A percentile compares a stretch with the other conserved stretches of the same genome.
Conservation (phyloP, 495 filamentous ascomycete species). For the Lichenothelia convexa region DNA sequence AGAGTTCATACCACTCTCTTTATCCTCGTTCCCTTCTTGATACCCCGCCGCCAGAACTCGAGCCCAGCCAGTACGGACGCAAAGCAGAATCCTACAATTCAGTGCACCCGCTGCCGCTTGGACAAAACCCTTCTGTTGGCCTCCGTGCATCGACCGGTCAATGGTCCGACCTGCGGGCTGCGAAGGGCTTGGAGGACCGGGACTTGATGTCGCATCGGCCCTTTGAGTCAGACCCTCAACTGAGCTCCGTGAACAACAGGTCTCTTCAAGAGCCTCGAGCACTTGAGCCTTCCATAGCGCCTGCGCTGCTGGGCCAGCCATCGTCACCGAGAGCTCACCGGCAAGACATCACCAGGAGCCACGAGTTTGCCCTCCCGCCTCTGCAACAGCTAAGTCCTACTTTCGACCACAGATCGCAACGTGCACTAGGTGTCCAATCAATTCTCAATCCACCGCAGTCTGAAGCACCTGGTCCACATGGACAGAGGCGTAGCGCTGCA, state of each 20-base stretch:
- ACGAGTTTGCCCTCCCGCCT: slow-evolving; percentile 7
- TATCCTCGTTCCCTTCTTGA: slow-evolving; percentile 4
- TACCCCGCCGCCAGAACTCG: background rate
- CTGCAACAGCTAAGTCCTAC: slow-evolving; percentile 3
- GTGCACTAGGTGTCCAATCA: slow-evolving; percentile 10
- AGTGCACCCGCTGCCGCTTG: background rate
- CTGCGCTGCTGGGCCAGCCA: background rate
- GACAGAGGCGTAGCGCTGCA: slow-evolving; percentile 9
- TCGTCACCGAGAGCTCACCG: background rate
- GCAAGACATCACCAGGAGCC: background rate
- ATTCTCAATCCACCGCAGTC: slow-evolving; percentile 10
- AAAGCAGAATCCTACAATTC: background rate
- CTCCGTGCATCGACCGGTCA: slow-evolving; percentile 2
- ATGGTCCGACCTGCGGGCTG: slow-evolving; percentile 7
- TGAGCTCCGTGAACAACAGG: slow-evolving; percentile 1
- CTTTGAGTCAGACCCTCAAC: slow-evolving; percentile 1
- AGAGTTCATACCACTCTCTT: slow-evolving; percentile 7
- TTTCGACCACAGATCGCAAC: slow-evolving; percentile 1
- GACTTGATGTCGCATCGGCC: slow-evolving; percentile 12
- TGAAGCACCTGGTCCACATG: slow-evolving; percentile 2
- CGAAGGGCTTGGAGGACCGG: slow-evolving; percentile 5
- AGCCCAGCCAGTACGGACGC: background rate
- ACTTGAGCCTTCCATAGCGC: background rate
- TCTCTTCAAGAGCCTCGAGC: background rate
- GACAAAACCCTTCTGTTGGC: background rate